Evolutionary conservation across 2,329 filamentous ascomycete species (phyloP), one percentile per base, ranked within the genome.

Genomic region (Elsinoe perseae): DNA sequence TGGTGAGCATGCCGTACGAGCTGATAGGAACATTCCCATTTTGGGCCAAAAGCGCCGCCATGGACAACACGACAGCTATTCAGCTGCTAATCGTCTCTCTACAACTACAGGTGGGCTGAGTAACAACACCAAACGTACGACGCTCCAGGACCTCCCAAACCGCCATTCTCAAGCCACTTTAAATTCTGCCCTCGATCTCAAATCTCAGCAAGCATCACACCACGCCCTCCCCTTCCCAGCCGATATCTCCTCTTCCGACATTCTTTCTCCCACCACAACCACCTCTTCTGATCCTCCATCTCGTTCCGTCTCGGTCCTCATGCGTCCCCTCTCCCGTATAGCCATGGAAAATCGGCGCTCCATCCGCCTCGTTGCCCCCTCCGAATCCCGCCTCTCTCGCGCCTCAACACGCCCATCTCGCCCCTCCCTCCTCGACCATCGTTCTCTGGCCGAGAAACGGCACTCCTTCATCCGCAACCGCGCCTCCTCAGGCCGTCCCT

Each of bases 21-120:
- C 67, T n/a, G 65, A 68, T 14, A 65, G 68, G 32, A 69, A 72
- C 20, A 67, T 70, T 16, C 73, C 72, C 8, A 66, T 70, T 21
- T 73, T 64, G 65, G 72, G 71, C 1, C 52, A 54, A 21, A 14
- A 16, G 16, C 65, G 66, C 12, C 65, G 66, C 16, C 69, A 73
- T 58, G 69, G 65, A 20, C 71, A 72, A 5, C 68, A 71, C 54
- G 69, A 73, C 50, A 74, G 72, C 55, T 75, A 75, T 66, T 73
- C 70, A 14, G 66, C 73, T 12, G 67, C 72, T 4, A 70, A 71
- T 14, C 60, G 63, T 12, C 43, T 61, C 3, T 69, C 66, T 27
- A 64, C 66, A 43, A 56, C 64, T 56, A 62, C 68, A 61, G 55
- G 67, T 61, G 60, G 65, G 50, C 57, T 21, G 60, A 64, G 66